These are phyloP conservation scores for Metarhizium robertsii DNA, from an alignment of 2,329 filamentous ascomycete genomes.

Conservation along the genomic window DNA sequence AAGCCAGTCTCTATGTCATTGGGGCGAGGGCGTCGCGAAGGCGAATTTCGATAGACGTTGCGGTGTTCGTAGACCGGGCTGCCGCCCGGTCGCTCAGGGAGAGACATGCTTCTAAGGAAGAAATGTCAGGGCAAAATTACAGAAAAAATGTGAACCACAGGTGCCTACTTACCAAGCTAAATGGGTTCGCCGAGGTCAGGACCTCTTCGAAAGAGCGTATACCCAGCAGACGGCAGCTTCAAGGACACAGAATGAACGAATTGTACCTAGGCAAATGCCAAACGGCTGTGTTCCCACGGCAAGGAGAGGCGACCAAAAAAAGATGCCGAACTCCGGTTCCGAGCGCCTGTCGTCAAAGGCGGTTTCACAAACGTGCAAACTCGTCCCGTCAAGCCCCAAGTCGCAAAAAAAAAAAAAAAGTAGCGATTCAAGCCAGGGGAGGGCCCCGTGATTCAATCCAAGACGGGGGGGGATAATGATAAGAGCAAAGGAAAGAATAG, in stretches of 20 bases:
- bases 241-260: neutral
- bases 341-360: neutral
- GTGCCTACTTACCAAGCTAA: neutral
- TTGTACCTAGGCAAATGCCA: neutral
- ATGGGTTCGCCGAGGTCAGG: neutral
- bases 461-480: neutral
- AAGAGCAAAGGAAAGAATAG: neutral
- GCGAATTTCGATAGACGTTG: conserved; percentile 57
- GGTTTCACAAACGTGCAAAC: conserved; percentile 3
- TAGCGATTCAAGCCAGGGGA: neutral
- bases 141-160: neutral
- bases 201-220: neutral
- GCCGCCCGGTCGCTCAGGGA: conserved; percentile 55
- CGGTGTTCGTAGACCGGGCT: conserved; percentile 52
- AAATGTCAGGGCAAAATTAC: conserved; percentile 11
- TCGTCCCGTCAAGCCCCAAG: neutral
- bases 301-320: neutral
- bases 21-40: conserved; percentile 54
- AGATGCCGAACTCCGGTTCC: neutral
- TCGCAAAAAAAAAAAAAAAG: neutral
- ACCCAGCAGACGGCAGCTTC: neutral
- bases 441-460: neutral
- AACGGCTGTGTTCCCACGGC: neutral
- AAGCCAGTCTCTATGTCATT: conserved; percentile 62
- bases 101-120: conserved; percentile 43